Base-by-base conservation (phyloP, 2,329 filamentous ascomycete genomes). In the Raffaelea ambrosiae region DNA sequence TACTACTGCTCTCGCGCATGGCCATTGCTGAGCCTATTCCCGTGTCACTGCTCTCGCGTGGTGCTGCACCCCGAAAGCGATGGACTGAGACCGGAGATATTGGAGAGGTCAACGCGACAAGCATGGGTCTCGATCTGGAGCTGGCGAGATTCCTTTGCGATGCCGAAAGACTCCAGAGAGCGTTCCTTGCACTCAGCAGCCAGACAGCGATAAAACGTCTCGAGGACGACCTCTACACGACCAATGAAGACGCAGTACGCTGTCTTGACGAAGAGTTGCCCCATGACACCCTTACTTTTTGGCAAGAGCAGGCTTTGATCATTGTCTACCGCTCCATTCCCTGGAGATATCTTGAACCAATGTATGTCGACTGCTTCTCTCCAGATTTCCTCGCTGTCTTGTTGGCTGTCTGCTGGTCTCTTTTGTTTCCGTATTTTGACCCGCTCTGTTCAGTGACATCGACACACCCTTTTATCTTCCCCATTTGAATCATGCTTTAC, bases 391-490 rank as follows among this genome's bases (percentile, higher is more conserved):
- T 13, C 26, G 13, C 40, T 41, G 14, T 9, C 11, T 10, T 20
- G 14, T 41, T 23, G 20, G 40, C 14, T 7, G 20, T 41, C 20
- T 41, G 18, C 18, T 20, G 36, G 40, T 41, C 10, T 16, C 9
- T 41, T 5, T 21, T 35, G 33, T 35, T 4, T 23, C 35, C 26
- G 21, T 23, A 44, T 35, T 21, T 36, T 20, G 26, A 29, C 26
- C 7, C 26, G 26, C 13, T 29, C 26, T 13, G 14, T 20, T 44
- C 35, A 36, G 42, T 35, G 26, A 35, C 18, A n/a, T 23, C 29
- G 42, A 44, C 19, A 44, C 42, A 26, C 42, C 35, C 13, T n/a
- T 35, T 33, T 44, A 35, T 20, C 14, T 44, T 44, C 42, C 42
- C 10, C 42, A 35, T 36, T 11, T 44, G 13, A 11, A 36, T n/a